These are phyloP conservation scores for Coelastrella sp. DNA, from an alignment of 139 green algal species.

Conservation along the genomic window DNA sequence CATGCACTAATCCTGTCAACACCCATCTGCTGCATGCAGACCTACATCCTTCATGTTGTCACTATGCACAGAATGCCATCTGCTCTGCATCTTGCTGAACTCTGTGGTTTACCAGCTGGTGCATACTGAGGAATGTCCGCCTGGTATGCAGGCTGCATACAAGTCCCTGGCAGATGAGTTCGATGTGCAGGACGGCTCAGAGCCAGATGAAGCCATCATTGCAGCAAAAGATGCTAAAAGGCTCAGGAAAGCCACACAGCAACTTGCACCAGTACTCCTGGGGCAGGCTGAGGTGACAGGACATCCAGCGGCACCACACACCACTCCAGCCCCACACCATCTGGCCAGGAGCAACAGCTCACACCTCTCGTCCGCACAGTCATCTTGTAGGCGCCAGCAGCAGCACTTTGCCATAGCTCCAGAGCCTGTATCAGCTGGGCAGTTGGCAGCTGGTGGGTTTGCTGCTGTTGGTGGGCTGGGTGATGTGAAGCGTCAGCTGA, in stretches of 20 bases:
- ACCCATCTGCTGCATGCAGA: too few relatives aligned
- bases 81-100: neutral
- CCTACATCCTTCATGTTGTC: too few relatives aligned
- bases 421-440: neutral
- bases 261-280: slow-evolving; percentile 26
- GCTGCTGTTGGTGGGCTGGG: slow-evolving; percentile 64
- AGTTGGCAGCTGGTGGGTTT: slow-evolving; percentile 50
- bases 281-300: neutral
- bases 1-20: too few relatives aligned
- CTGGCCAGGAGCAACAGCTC: neutral
- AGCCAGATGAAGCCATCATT: slow-evolving; percentile 40
- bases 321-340: neutral
- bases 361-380: neutral
- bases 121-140: neutral
- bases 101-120: neutral
- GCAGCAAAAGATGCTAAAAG: slow-evolving; percentile 39
- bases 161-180: slow-evolving; percentile 21
- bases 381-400: neutral
- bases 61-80: too few relatives aligned
- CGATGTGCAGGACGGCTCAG: neutral
- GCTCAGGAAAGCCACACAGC: slow-evolving; percentile 18
- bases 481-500: slow-evolving; percentile 68
- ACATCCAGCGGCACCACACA: neutral
- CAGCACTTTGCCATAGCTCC: neutral
- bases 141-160: slow-evolving; percentile 17